Base-by-base conservation (phyloP, 108 stramenopile species). In the Nitzschia putrida region DNA sequence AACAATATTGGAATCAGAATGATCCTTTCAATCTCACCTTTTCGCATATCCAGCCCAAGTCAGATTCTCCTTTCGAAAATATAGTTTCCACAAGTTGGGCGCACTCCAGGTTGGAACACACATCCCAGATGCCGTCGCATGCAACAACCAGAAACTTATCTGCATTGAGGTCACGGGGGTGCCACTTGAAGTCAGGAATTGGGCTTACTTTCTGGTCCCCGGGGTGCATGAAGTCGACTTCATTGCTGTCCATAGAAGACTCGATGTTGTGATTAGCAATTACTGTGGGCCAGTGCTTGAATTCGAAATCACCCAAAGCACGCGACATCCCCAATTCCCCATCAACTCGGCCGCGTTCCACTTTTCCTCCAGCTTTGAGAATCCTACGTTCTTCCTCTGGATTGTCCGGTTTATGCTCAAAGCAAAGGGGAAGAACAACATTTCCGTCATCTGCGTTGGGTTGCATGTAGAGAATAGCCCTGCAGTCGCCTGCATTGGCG, bases 41-140 rank as follows among this genome's bases (percentile, higher is more conserved):
- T 83, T 98, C 97, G 74, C 90, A 91, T 22, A 91, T 44, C 55
- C 92, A 65, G 1, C 88, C 88, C 53, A 91, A 43, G 68, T 93
- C 64, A 2, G 56, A 43, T 82, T 93, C 94, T 8, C 94, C 91
- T 52, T 91, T 85, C 11, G 55, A 51, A 61, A 90, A 86, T 43
- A 93, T 80, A n/a, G 79, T 75, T 3, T 71, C 47, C 13, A 96
- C 87, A 34, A 89, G 75, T 16, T 83, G 61, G 23, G 86, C 85
- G 39, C 93, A 93, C 42, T 91, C 73, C 64, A 94, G 83, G 23
- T 83, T 85, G n/a, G 81, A 73, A 40, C 91, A 39, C 3, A 96
- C 94, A 71, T 99, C 97, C 98, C 97, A 99, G 29, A 97, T 83
- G 9, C 97, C 98, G 74, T 97, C 98, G 57, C 96, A 91, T 0